Base-by-base conservation (phyloP, 2,329 filamentous ascomycete species). In the Arthrobotrys musiformis region DNA sequence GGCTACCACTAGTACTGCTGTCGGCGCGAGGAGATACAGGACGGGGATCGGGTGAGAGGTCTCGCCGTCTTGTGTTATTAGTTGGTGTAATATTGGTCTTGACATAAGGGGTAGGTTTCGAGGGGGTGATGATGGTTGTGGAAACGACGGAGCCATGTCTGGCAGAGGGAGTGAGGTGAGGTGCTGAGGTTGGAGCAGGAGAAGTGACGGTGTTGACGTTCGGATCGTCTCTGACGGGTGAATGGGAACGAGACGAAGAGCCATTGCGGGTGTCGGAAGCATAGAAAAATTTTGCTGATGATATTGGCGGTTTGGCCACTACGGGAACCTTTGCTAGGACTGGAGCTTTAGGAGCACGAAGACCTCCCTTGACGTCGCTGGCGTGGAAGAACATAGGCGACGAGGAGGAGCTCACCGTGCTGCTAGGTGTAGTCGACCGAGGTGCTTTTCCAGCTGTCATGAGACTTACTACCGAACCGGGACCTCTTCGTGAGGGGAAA, bases 301-400 rank as follows among this genome's bases (percentile, higher is more conserved):
- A 81, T 35, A 82, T 82, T 3, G 85, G 82, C 40, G 44, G 83
- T 82, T 79, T 87, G 88, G 82, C 84, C 8, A 58, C 2, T 1
- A 58, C 54, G 1, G 54, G 54, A 40, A 33, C 54, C 19, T 58
- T 58, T 40, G 54, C 54, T 26, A 58, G 33, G 85, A 8, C 84
- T 82, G 79, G 84, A 83, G 42, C 83, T 81, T 82, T 72, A 83
- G 81, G 62, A 85, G 79, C 48, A 68, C 79, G 46, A 44, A 79
- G 42, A 48, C 61, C 54, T 54, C 69, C 84, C 80, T 88, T 90
- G 42, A 88, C 91, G 80, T 97, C 93, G 82, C 90, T 93, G 28
- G 94, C 95, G 82, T 96, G 94, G 83, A 99, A 97, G 87, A 98
- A 98, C 85, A 93, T 94, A 64, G 90, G 84, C 19, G 83, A 81